phyloP scores from a whole-genome alignment of 805 yeast species.

The Ogataea trehalophila region DNA sequence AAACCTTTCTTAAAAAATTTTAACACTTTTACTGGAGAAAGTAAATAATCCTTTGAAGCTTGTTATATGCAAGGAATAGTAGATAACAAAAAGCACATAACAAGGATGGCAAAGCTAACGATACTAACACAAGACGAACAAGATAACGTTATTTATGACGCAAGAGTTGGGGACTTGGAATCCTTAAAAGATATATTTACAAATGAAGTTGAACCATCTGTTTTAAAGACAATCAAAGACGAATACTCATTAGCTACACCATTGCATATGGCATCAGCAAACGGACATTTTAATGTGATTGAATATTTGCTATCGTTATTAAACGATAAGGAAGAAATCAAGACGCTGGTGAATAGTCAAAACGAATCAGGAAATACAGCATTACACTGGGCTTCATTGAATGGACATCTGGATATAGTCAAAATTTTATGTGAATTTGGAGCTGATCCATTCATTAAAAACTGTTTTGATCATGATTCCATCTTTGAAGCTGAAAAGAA shows the following conservation, averaged over 20 bases:
- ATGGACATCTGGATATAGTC: slow-evolving; percentile 75
- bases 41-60: not conserved
- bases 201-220: slow-evolving; percentile 43
- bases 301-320: slow-evolving; percentile 51
- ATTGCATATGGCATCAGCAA: slow-evolving; percentile 93
- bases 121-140: slow-evolving; percentile 64
- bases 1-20: no score
- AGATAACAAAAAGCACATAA: not conserved
- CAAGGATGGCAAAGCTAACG: slow-evolving; percentile 22
- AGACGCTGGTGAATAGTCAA: slow-evolving; percentile 40
- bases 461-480: slow-evolving; percentile 72
- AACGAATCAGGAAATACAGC: slow-evolving; percentile 92
- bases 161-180: slow-evolving; percentile 84
- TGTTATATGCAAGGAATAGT: no score
- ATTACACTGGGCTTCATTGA: slow-evolving; percentile 92
- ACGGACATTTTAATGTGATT: slow-evolving; percentile 76
- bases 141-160: slow-evolving; percentile 76
- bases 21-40: not conserved
- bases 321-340: slow-evolving; percentile 37
- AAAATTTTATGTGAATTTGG: slow-evolving; percentile 65
- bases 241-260: slow-evolving; percentile 66
- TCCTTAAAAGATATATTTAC: slow-evolving; percentile 64
- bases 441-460: slow-evolving; percentile 79
- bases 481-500: slow-evolving; percentile 86
- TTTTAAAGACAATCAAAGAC: slow-evolving; percentile 49